Percentiles rank a stretch among this genome's conserved stretches.
These are phyloP conservation scores for Mycena floridula DNA, from an alignment of 768 basidiomycete species.

Conservation along the genomic window DNA sequence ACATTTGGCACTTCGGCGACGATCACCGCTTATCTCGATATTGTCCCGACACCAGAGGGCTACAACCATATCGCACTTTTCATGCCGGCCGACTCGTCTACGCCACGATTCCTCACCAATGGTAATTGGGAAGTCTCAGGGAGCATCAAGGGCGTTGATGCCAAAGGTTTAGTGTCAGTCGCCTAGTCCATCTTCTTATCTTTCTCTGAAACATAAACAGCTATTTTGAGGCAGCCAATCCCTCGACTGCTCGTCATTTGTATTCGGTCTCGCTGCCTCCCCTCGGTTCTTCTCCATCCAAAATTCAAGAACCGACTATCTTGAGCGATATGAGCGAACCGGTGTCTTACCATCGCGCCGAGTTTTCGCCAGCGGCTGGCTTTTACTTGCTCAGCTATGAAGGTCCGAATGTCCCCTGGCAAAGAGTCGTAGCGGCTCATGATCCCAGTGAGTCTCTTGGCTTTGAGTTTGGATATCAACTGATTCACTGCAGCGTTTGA, in stretches of 20 bases:
- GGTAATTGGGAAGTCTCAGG: slow-evolving; percentile 89
- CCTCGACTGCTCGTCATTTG: slow-evolving; percentile 79
- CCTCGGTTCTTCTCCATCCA: slow-evolving; percentile 22
- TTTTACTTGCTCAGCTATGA: slow-evolving; percentile 78
- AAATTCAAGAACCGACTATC: slow-evolving; percentile 8
- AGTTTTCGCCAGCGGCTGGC: slow-evolving; percentile 81
- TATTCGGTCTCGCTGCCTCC: slow-evolving; percentile 77
- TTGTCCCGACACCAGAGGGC: slow-evolving; percentile 76
- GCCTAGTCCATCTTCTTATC: slow-evolving; percentile 5
- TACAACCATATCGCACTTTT: slow-evolving; percentile 93
- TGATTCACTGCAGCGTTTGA: slow-evolving; percentile 43
- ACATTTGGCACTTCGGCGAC: neutral
- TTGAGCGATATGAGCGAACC: slow-evolving; percentile 31
- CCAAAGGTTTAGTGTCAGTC: slow-evolving; percentile 63
- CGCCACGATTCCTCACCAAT: slow-evolving; percentile 77
- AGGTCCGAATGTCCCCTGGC: slow-evolving; percentile 85
- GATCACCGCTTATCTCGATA: slow-evolving; percentile 75
- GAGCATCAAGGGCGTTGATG: slow-evolving; percentile 68
- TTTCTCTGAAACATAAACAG: slow-evolving; percentile 31
- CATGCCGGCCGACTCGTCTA: slow-evolving; percentile 61
- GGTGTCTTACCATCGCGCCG: slow-evolving; percentile 52
- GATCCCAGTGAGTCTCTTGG: slow-evolving; percentile 26
- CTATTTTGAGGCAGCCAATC: slow-evolving; percentile 84
- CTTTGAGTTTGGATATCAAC: neutral
- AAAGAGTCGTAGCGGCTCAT: slow-evolving; percentile 61